phyloP scores from a whole-genome alignment of 495 filamentous ascomycete genomes.

The Tricharina praecox region DNA sequence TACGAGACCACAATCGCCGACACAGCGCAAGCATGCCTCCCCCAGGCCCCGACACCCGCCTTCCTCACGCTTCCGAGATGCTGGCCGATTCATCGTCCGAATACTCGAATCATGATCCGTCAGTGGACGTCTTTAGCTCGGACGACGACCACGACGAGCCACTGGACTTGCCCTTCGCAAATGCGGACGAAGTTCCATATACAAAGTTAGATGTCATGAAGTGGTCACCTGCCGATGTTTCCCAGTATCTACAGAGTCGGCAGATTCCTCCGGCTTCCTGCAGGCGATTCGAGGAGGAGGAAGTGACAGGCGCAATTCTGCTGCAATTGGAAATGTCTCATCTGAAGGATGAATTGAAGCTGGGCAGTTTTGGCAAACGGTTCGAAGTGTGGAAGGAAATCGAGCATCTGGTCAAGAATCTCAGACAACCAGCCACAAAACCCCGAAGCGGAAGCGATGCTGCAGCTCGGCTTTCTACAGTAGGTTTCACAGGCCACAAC shows the following conservation, averaged over 20 bases:
- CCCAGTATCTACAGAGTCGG: conserved; percentile 62
- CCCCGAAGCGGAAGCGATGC: conserved; percentile 20
- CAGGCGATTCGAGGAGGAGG: conserved; percentile 85
- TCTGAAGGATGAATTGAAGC: conserved; percentile 85
- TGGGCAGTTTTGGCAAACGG: conserved; percentile 46
- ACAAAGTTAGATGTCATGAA: conserved; percentile 46
- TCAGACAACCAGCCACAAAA: conserved; percentile 25
- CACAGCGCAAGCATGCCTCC: conserved; percentile 61
- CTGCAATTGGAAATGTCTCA: conserved; percentile 71
- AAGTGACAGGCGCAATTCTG: conserved; percentile 85
- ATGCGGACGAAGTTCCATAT: conserved; percentile 29
- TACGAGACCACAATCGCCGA: conserved; percentile 32
- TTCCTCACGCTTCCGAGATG: conserved; percentile 27
- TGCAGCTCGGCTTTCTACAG: conserved; percentile 23
- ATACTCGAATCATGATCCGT: conserved; percentile 20
- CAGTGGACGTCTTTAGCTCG: conserved; percentile 19
- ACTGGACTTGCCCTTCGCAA: conserved; percentile 34
- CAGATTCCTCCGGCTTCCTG: conserved; percentile 76
- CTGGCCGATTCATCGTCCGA: conserved; percentile 25
- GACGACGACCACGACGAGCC: conserved; percentile 72
- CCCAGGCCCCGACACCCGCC: neutral
- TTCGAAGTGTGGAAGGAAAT: conserved; percentile 36
- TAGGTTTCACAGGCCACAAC: conserved; percentile 6
- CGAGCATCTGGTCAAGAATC: conserved; percentile 79
- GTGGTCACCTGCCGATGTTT: conserved; percentile 66